Evolutionary conservation across 352 stramenopile genomes (phyloP), one percentile per base, ranked within the genome.

Genomic region (Pythium aristosporum): DNA sequence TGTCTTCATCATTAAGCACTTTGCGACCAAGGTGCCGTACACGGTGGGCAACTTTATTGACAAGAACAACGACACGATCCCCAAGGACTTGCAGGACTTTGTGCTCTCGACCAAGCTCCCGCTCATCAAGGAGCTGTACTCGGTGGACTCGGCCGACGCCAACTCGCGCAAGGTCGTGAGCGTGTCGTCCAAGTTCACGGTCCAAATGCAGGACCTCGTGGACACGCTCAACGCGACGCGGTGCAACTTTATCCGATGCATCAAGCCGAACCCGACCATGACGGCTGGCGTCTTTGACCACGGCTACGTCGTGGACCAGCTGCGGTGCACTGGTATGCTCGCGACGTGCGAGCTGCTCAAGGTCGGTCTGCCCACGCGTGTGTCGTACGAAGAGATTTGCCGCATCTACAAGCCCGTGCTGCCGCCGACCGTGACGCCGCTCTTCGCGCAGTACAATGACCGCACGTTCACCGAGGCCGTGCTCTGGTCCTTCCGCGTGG

Each of bases 11-110:
- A 85, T 97, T 61, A 76, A 79, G 51, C 91, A 97, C 73, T 97
- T 96, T 67, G 90, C 88, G 36, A 86, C 85, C 23, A 84, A 71
- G 34, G 91, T 97, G 46, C 86, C 81, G 68, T 97, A 97, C 77
- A 94, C 88, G 56, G 82, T 96, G 51, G 89, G 89, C 50, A 76
- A 80, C 21, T 97, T 97, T 62, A 94, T 97, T 37, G 85, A 96
- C 78, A 97, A 96, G 72, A 97, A 96, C 83, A 94, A 94, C 67
- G 89, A 97, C 68, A 89, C 79, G 20, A 92, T 96, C 63, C 88
- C 88, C 42, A 67, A 74, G 43, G 89, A 96, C 58, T 88, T 96
- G 82, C 64, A 74, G 23, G 82, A 87, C 5, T 88, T 97, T 57
- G 80, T 97, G 41, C 85, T 84, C 61, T 90, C 80, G 36, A 95